Evolutionary conservation across 179 eudicot genomes (phyloP), one percentile per base, ranked within the genome.

Genomic region (Beta lomatogona): DNA sequence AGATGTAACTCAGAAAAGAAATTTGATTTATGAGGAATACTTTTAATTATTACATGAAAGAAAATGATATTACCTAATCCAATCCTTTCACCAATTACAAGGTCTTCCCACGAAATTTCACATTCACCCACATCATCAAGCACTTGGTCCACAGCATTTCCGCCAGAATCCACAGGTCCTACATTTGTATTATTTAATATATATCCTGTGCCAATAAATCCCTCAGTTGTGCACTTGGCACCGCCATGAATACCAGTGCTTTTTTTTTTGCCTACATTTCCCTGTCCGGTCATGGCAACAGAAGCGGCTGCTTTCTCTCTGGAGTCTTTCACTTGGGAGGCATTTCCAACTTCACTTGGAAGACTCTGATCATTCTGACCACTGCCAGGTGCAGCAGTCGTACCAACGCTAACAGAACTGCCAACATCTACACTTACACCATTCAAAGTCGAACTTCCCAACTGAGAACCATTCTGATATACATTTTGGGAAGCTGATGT

Each of bases 21-120:
- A 36, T 22, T 22, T 45, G 36, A 75, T 10, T 41, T 15, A 52
- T 52, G 76, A 81, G 14, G 59, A 58, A 28, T 44, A 66, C 18
- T 28, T 15, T 6, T 52, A 76, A 81, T 18, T 22, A 18, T 44
- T 55, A 28, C 21, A 14, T 45, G 50, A 54, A 46, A 60, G 31
- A 66, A 55, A 73, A 63, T 36, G 3, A 44, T 70, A 13, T 36
- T 94, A 97, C 99, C 99, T 88, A 97, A 87, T 84, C 98, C 99
- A 83, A 97, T 97, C 82, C 99, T 90, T 89, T 94, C 99, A 74
- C 97, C 98, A 84, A 97, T 83, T 70, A 88, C 92, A 85, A 97
- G 97, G 85, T 94, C 92, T 82, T 97, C 99, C 99, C 99, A 97
- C 54, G 90, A 89, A 79, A 94, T 94, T 88, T 97, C 99, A 86